Evolutionary conservation across 2,329 filamentous ascomycete genomes (phyloP).

Genomic region (Diplodia mutila): DNA sequence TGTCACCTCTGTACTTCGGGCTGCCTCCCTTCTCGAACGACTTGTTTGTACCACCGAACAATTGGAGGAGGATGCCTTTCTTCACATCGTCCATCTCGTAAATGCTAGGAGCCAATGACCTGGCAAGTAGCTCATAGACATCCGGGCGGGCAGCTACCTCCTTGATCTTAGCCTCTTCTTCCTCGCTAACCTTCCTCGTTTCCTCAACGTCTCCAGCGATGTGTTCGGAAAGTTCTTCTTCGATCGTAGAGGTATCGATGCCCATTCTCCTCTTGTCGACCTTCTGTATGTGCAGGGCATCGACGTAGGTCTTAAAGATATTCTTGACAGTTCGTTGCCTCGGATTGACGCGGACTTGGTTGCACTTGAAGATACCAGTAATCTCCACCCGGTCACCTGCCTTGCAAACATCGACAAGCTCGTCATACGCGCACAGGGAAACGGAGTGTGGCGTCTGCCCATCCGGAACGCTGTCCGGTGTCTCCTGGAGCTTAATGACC

Average conservation of each 20-base stretch:
- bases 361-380: constrained; percentile 95
- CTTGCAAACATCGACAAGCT: constrained; percentile 96
- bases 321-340: constrained; percentile 90
- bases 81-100: constrained; percentile 99
- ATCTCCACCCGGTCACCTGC: constrained; percentile 95
- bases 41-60: constrained; percentile 98
- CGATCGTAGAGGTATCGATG: constrained; percentile 85
- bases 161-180: constrained; percentile 88
- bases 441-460: constrained; percentile 98
- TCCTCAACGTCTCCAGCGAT: constrained; percentile 76
- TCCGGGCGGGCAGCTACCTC: constrained; percentile 78
- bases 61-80: constrained; percentile 93
- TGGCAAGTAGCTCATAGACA: constrained; percentile 88
- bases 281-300: constrained; percentile 94
- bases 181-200: constrained; percentile 77
- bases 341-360: constrained; percentile 90
- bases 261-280: constrained; percentile 94
- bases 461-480: constrained; percentile 89
- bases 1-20: constrained; percentile 94
- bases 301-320: constrained; percentile 97
- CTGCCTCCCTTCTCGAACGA: constrained; percentile 95
- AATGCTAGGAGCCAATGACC: constrained; percentile 90
- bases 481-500: constrained; percentile 98
- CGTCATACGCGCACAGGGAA: constrained; percentile 93
- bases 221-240: constrained; percentile 76